phyloP scores from a whole-genome alignment of 805 yeast genomes.

The Candida sakaeoensis region DNA sequence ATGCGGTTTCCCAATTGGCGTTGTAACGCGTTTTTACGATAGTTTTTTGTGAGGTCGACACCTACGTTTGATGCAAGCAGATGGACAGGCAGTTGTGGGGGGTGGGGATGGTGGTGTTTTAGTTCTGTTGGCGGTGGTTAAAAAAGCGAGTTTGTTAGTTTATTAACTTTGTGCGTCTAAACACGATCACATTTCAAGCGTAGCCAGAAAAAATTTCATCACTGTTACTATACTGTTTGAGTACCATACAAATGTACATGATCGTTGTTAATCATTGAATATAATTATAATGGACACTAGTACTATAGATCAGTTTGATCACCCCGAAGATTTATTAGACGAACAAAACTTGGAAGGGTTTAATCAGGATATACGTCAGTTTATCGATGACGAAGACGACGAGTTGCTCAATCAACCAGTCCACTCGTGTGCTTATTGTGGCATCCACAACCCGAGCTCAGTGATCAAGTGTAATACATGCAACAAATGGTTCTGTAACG shows the following conservation, averaged over 20 bases:
- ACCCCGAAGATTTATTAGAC: slow-evolving; percentile 4
- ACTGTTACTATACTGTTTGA: background rate
- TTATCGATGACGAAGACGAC: background rate
- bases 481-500: slow-evolving; percentile 87
- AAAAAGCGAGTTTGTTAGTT: too few species aligned
- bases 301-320: slow-evolving; percentile 1
- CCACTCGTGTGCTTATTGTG: slow-evolving; percentile 65
- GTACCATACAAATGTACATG: slow-evolving; percentile 4
- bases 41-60: too few species aligned
- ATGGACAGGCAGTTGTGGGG: too few species aligned
- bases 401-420: slow-evolving; percentile 3
- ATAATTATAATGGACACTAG: slow-evolving; percentile 1
- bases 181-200: background rate
- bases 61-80: too few species aligned
- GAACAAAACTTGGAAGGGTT: slow-evolving; percentile 10
- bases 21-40: too few species aligned
- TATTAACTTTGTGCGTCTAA: too few species aligned
- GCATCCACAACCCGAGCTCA: slow-evolving; percentile 56
- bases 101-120: too few species aligned
- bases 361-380: slow-evolving; percentile 3
- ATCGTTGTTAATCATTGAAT: background rate
- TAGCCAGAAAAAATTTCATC: background rate
- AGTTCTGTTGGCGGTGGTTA: too few species aligned
- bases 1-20: too few species aligned
- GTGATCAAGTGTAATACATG: slow-evolving; percentile 77